A percentile compares a stretch with the other conserved stretches of the same genome.
Evolutionary conservation across 2,329 filamentous ascomycete genomes (phyloP).

Genomic region (Neopestalotiopsis clavispora): DNA sequence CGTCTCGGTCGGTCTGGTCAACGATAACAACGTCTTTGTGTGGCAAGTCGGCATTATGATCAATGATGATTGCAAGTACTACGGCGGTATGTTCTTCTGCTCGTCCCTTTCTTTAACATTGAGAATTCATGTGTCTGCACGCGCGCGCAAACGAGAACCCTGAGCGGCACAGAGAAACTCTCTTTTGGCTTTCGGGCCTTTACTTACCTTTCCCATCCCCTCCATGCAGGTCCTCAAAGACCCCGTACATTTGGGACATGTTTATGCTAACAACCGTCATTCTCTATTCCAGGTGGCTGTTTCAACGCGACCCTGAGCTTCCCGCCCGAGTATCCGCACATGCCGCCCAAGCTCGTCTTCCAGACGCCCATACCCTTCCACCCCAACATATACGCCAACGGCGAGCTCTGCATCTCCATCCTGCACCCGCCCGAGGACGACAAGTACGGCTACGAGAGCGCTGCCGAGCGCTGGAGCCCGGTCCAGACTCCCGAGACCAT

Average conservation of each 20-base stretch:
- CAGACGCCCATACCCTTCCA: conserved; percentile 85
- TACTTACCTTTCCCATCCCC: too few relatives aligned
- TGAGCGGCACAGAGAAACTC: too few relatives aligned
- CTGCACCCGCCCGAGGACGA: conserved; percentile 95
- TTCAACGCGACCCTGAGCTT: conserved; percentile 88
- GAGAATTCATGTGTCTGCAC: too few relatives aligned
- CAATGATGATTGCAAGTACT: conserved; percentile 89
- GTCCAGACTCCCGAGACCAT: conserved; percentile 97
- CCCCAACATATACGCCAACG: conserved; percentile 89
- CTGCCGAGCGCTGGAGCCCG: conserved; percentile 89
- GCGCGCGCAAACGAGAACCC: background rate
- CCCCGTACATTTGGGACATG: too few relatives aligned
- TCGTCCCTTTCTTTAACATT: too few relatives aligned
- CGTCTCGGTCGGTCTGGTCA: conserved; percentile 88
- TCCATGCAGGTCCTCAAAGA: too few relatives aligned
- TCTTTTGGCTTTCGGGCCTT: too few relatives aligned
- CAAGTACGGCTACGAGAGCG: conserved; percentile 89
- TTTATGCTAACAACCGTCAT: background rate
- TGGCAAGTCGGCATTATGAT: conserved; percentile 99
- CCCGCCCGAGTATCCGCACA: conserved; percentile 82
- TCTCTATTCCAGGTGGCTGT: conserved; percentile 71
- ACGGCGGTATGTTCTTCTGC: conserved; percentile 71
- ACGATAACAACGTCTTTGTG: conserved; percentile 87
- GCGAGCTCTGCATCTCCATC: conserved; percentile 95
- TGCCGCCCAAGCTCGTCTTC: conserved; percentile 89